Evolutionary conservation across 2,329 filamentous ascomycete genomes (phyloP).

Genomic region (Scortechinia acanthostroma): DNA sequence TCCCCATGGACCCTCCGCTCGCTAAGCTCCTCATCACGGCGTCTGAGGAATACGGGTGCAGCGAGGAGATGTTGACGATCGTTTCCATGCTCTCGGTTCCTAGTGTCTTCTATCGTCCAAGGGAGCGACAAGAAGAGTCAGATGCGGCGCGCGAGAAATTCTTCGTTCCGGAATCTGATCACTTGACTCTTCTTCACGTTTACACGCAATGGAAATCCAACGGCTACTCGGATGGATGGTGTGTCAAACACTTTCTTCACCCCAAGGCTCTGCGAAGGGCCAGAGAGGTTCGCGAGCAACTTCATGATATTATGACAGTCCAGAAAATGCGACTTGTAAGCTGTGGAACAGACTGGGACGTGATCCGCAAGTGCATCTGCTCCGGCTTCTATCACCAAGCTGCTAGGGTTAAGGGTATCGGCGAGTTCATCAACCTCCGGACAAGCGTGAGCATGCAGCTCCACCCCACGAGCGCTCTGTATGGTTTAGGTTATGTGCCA

Average conservation of each 20-base stretch:
- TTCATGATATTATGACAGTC: constrained; percentile 60
- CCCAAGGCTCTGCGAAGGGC: constrained; percentile 58
- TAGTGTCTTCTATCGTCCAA: constrained; percentile 64
- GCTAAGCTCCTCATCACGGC: constrained; percentile 53
- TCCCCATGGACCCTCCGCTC: constrained; percentile 65
- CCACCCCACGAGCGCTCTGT: constrained; percentile 60
- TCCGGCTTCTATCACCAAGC: constrained; percentile 67
- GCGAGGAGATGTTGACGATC: constrained; percentile 65
- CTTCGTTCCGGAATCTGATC: constrained; percentile 65
- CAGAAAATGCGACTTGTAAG: constrained; percentile 55
- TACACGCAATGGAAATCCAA: constrained; percentile 65
- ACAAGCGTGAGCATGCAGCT: constrained; percentile 62
- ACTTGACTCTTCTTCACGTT: constrained; percentile 62
- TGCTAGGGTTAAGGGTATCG: constrained; percentile 62
- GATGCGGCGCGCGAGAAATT: constrained; percentile 66
- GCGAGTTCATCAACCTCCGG: constrained; percentile 64
- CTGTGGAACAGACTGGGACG: constrained; percentile 64
- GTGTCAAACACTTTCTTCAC: constrained; percentile 59
- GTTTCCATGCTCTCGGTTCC: constrained; percentile 66
- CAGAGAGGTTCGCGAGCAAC: constrained; percentile 61
- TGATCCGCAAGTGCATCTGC: constrained; percentile 64
- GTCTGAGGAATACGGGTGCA: constrained; percentile 36
- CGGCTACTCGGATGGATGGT: constrained; percentile 59
- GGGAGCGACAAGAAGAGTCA: constrained; percentile 65
- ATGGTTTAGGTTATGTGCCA: constrained; percentile 60